Evolutionary conservation across 768 basidiomycete genomes (phyloP), one percentile per base, ranked within the genome.

Genomic region (Hemileccinum impolitum): DNA sequence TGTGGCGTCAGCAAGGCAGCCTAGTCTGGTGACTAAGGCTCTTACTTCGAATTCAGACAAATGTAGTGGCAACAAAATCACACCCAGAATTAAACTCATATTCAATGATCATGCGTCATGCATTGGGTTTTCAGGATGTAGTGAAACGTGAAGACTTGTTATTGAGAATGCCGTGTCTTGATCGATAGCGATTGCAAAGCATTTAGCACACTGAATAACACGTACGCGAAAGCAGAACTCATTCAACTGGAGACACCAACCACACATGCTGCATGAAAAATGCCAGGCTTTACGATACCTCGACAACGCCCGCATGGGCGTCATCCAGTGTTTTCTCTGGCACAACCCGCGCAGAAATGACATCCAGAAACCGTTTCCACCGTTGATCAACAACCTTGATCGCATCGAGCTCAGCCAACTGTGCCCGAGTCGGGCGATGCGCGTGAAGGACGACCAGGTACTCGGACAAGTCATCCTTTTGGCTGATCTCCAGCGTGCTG

Each of bases 401-500:
- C 8, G 39, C 40, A 3, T 50, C 50, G 3, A 69, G 26, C 28
- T 59, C 60, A 21, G 64, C 57, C 3, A 80, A 55, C 56, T 83
- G 82, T 2, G 57, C 61, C 8, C 39, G 54, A 7, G 78, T 81
- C 4, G 82, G 82, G 32, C 59, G 68, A 59, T 84, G 81, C 1
- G 68, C 71, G 41, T 74, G 73, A 6, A 84, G 63, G 25, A 78
- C 66, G 42, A 81, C 68, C 21, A 71, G 62, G 48, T 77, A 74
- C 28, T 68, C 62, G 7, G 75, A 73, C 63, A 79, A 61, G 55
- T 77, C 75, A 17, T 60, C 62, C 26, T 56, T 60, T 45, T 80
- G 80, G 28, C 51, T 56, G 28, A 84, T 66, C 48, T 72, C 64
- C 9, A 82, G 57, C 1, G 46, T 63, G 53, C 82, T 82, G 9